Evolutionary conservation across 2,329 filamentous ascomycete species (phyloP), one percentile per base, ranked within the genome.

Genomic region (Fusarium phyllophilum): DNA sequence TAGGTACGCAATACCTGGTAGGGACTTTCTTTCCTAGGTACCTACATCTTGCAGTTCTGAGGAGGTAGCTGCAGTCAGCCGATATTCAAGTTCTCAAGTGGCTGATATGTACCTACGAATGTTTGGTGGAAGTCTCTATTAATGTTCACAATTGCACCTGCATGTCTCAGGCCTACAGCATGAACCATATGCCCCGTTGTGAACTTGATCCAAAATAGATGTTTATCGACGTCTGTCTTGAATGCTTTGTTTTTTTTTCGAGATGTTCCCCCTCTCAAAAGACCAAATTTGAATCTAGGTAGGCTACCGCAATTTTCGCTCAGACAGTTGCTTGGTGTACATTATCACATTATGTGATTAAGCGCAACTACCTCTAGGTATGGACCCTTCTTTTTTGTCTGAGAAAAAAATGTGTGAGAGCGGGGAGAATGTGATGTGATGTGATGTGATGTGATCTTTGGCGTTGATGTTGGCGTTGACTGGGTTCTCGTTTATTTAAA

Each of bases 11-110:
- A 46, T 45, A 44, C 41, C 9, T n/a, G 41, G n/a, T 42, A 42
- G 41, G 41, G 17, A 44, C 42, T 29, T 15, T 15, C 45, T 26
- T 26, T 26, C 26, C 26, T 29, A n/a, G n/a, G n/a, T n/a, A 46
- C 45, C 15, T 44, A 24, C 42, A 29, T 46, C 45, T 36, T 26
- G 22, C 41, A 31, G 17, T 29, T 18, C 44, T 39, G 24, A 26
- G 49, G 33, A 38, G 22, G 18, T 38, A 31, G 62, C 55, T 67
- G 70, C 46, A 59, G 62, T 62, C 62, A 74, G 49, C 67, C 71
- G 71, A 51, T 65, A 59, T 34, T 57, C 51, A 36, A 29, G 18
- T 39, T 29, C 34, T 54, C 34, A 36, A 52, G 55, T 46, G 56
- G 55, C 54, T 29, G 38, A 51, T 68, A 33, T 15, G 22, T 31